Base-by-base conservation (phyloP, 805 yeast species). In the Yamadazyma sp. region DNA sequence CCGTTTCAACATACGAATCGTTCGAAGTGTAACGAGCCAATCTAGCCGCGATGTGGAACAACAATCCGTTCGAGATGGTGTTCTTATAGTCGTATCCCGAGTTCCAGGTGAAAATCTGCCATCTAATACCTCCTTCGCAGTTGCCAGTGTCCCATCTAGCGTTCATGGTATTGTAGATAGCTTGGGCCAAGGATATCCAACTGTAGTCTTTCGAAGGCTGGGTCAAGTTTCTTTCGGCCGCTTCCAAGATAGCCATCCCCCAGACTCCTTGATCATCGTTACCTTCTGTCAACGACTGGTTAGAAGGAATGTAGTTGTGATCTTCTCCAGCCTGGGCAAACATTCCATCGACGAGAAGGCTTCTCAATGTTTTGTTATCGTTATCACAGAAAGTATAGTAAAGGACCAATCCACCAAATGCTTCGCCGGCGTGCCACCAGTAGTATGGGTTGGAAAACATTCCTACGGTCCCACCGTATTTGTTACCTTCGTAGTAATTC, bases 31-130 rank as follows among this genome's bases (percentile, higher is more conserved):
- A 90, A 49, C 96, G 71, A 2, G 93, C 93, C 48, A 90, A 71
- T 46, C 97, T 73, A 1, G 96, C 93, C 12, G 85, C 95, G 27
- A 90, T 57, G 50, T 87, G 88, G 75, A 90, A 89, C 38, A 90
- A 67, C 34, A 90, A 85, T 18, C 95, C 97, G 60, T 87, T 90
- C n/a, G 95, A 74, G 41, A 90, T 87, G 24, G 96, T 69, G 60
- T 91, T 91, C 61, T 91, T 91, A 63, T 91, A 91, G 59, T 86
- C 84, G 59, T 89, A 91, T 45, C 98, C 99, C 5, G 87, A 73
- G 59, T 91, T 91, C 95, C 96, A 90, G 40, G 82, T 73, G 67
- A 82, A 91, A 53, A 91, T 91, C 68, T 91, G 98, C 98, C 98
- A 91, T 62, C 97, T 73, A 44, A 91, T 65, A 1, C 99, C 98